phyloP scores from a whole-genome alignment of 1,284 basidiomycete genomes.

The Sparassis latifolia region DNA sequence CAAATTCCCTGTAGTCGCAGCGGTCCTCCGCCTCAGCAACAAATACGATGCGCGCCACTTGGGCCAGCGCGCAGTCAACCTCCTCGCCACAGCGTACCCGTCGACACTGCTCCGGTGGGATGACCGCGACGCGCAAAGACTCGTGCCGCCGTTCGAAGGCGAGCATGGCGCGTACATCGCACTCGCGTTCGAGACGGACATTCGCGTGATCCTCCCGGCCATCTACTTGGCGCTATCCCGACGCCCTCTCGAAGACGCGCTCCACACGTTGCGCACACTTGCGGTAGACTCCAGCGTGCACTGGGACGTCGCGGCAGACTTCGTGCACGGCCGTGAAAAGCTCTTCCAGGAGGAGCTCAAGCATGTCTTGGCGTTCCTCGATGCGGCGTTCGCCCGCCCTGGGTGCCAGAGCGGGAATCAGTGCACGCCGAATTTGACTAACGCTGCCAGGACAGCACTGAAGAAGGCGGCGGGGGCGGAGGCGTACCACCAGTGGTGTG shows the following conservation, averaged over 20 bases:
- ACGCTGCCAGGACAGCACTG: neutral
- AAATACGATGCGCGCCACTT: slow-evolving; percentile 36
- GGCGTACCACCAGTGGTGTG: slow-evolving; percentile 5
- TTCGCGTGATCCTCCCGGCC: slow-evolving; percentile 9
- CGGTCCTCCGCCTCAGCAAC: slow-evolving; percentile 32
- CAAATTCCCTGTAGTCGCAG: slow-evolving; percentile 26
- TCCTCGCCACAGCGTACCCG: slow-evolving; percentile 31
- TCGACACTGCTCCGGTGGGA: slow-evolving; percentile 27
- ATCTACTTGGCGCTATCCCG: slow-evolving; percentile 9
- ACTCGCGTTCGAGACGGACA: slow-evolving; percentile 11
- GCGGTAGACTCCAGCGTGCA: slow-evolving; percentile 1
- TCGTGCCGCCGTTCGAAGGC: slow-evolving; percentile 10
- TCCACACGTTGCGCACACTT: slow-evolving; percentile 5
- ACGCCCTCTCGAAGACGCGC: slow-evolving; percentile 6
- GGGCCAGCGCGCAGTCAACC: slow-evolving; percentile 27
- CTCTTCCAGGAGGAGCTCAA: slow-evolving; percentile 5
- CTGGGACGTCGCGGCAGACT: slow-evolving; percentile 6
- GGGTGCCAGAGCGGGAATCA: slow-evolving; percentile 1
- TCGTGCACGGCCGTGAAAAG: slow-evolving; percentile 10
- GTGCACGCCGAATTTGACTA: neutral
- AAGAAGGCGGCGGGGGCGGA: neutral
- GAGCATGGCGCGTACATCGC: slow-evolving; percentile 9
- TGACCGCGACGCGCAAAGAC: slow-evolving; percentile 14
- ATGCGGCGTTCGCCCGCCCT: slow-evolving; percentile 6
- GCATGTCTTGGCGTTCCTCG: slow-evolving; percentile 9